Base-by-base conservation (phyloP, 2,329 filamentous ascomycete species). In the Fusarium lateritium region DNA sequence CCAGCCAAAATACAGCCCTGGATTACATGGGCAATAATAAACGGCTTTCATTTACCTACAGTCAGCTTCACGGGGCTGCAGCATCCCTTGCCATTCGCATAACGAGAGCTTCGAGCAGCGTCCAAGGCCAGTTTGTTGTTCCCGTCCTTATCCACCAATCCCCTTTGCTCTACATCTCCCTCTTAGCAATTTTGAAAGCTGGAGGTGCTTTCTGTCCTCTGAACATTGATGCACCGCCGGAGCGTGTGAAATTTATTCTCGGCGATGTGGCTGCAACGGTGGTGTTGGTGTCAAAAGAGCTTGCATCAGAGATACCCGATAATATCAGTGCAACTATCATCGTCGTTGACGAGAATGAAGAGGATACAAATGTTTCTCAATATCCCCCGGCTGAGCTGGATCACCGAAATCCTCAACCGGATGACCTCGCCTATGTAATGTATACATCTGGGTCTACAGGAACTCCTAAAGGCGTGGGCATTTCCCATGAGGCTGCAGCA, bases 371-470 rank as follows among this genome's bases (percentile, higher is more conserved):
- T 28, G 11, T 47, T 14, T 8, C 42, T 33, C 36, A 49, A 44
- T 34, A 31, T 24, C 22, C 44, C 11, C n/a, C 47, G 22, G 15
- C 52, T 53, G 42, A 62, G 42, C 7, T 40, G 24, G 36, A 65
- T 26, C 63, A 69, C 54, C 69, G 72, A 59, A 49, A 46, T 22
- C 65, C 74, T n/a, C 51, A 40, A 2, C 73, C 79, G 1, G 73
- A 81, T 2, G 81, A 86, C 62, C 77, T 94, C 24, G 94, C 94
- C 24, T 98, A 98, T 81, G 88, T 97, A 62, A 94, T 97, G 89
- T 98, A 97, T 77, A 97, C 94, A 1, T 97, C 93, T 45, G 94
- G 94, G 5, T 97, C 93, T 7, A 97, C 94, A 1, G 94, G 94
- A 14, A 89, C 90, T 6, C 94, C 94, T 0, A 98, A 98, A 81